These are phyloP conservation scores for Gelatoporia subvermispora DNA, from an alignment of 768 basidiomycete genomes.

Conservation along the genomic window DNA sequence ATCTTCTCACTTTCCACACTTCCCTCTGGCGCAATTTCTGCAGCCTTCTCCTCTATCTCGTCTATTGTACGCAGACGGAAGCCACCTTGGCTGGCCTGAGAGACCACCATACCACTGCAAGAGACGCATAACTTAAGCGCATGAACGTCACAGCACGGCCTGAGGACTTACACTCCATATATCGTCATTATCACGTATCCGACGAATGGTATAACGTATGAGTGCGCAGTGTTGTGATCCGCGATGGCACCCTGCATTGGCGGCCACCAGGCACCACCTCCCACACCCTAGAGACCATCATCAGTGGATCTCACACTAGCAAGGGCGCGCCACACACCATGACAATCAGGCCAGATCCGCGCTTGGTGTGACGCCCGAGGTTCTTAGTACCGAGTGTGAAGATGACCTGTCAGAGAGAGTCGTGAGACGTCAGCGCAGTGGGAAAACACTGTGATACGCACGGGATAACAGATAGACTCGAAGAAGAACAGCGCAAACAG, in stretches of 20 bases:
- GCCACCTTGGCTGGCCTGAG: conserved; percentile 42
- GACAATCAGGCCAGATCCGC: conserved; percentile 58
- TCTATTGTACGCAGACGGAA: conserved; percentile 49
- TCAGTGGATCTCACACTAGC: not conserved
- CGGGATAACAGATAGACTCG: conserved; percentile 71
- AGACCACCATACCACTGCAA: conserved; percentile 48
- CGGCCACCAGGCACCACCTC: conserved; percentile 68
- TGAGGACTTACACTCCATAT: conserved; percentile 48
- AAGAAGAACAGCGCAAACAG: conserved; percentile 68
- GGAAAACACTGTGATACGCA: conserved; percentile 20
- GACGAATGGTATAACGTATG: conserved; percentile 56
- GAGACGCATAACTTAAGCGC: not conserved
- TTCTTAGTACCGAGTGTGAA: conserved; percentile 66
- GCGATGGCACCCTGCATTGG: conserved; percentile 55
- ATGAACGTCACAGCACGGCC: not conserved
- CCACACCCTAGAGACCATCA: conserved; percentile 40
- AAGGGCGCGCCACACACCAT: conserved; percentile 34
- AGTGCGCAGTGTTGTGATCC: conserved; percentile 45
- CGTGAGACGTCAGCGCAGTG: not conserved
- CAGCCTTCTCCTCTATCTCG: conserved; percentile 28
- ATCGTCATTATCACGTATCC: conserved; percentile 55
- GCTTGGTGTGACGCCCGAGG: conserved; percentile 54
- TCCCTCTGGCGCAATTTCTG: conserved; percentile 5
- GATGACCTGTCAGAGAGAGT: conserved; percentile 35
- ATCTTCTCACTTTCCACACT: conserved; percentile 3